Base-by-base conservation (phyloP, 2,329 filamentous ascomycete genomes). In the Colletotrichum acutatum region DNA sequence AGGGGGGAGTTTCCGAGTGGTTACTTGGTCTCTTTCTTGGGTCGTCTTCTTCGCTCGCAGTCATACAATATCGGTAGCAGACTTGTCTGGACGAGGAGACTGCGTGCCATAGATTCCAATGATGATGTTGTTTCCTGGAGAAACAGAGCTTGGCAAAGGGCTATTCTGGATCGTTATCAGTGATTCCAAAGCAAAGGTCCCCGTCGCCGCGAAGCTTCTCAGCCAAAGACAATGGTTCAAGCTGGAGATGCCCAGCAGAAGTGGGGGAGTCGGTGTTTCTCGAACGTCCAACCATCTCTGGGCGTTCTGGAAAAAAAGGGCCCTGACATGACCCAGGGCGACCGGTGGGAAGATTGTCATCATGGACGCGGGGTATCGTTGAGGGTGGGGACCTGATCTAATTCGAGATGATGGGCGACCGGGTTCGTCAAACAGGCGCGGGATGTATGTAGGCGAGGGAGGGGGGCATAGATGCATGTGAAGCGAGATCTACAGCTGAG, bases 391-490 rank as follows among this genome's bases (percentile, higher is more conserved):
- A 14, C 49, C 26, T 57, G 71, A 58, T 72, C 71, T 72, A 72
- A 72, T 65, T 72, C 66, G 28, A 71, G 66, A 66, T 71, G 71
- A 72, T 66, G 71, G 60, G 67, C 60, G 66, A 70, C 71, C 49
- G 66, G 66, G 66, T 61, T 72, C 54, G 60, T 52, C 60, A 57
- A 56, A 61, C 54, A 65, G 34, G 34, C 49, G 66, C 56, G 67
- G 67, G 61, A 73, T 73, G 28, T 58, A 54, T 73, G 28, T 58
- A 54, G 52, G 54, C 66, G 58, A 63, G 59, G 59, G 65, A 28
- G 12, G 24, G 42, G 42, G 42, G 8, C 16, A 19, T 56, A n/a
- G 28, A 22, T 28, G 58, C 37, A 49, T 42, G 60, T 61, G 71
- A 71, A 66, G 56, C 66, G 71, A 66, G 56, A 71, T 73, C 60